Percentiles rank a stretch among this genome's conserved stretches.
Conservation (phyloP, 805 yeast genomes). For the Zygosaccharomyces rouxii region DNA sequence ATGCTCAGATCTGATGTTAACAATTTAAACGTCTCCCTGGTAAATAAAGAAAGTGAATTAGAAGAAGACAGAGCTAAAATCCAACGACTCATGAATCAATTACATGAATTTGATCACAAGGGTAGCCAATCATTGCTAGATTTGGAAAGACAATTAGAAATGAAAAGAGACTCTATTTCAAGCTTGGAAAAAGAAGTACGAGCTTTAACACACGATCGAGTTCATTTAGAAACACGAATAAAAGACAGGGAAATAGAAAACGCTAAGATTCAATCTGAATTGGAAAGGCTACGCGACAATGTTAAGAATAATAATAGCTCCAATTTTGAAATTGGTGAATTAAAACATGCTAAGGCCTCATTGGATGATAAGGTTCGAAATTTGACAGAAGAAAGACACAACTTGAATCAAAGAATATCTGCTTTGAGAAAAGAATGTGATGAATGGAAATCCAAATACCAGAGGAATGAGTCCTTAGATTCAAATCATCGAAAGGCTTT, state of each 20-base stretch:
- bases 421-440: conserved; percentile 11
- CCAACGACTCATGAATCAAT: conserved; percentile 14
- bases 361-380: conserved; percentile 1
- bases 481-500: neutral
- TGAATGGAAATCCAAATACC: conserved; percentile 7
- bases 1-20: conserved; percentile 14
- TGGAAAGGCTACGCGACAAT: neutral
- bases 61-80: conserved; percentile 13
- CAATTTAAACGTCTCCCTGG: conserved; percentile 12
- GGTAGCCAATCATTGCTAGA: conserved; percentile 13
- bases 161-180: conserved; percentile 8
- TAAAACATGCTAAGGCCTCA: neutral
- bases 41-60: conserved; percentile 14
- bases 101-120: conserved; percentile 21
- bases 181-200: conserved; percentile 9
- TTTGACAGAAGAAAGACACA: conserved; percentile 8
- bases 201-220: conserved; percentile 1
- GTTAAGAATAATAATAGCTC: neutral
- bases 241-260: conserved; percentile 3
- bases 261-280: neutral
- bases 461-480: neutral
- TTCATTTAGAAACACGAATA: conserved; percentile 5
- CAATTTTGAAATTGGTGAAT: neutral
- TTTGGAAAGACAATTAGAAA: conserved; percentile 13
- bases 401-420: conserved; percentile 7